These are phyloP conservation scores for Talaromyces sp. DNA, from an alignment of 2,329 filamentous ascomycete genomes.

Conservation along the genomic window DNA sequence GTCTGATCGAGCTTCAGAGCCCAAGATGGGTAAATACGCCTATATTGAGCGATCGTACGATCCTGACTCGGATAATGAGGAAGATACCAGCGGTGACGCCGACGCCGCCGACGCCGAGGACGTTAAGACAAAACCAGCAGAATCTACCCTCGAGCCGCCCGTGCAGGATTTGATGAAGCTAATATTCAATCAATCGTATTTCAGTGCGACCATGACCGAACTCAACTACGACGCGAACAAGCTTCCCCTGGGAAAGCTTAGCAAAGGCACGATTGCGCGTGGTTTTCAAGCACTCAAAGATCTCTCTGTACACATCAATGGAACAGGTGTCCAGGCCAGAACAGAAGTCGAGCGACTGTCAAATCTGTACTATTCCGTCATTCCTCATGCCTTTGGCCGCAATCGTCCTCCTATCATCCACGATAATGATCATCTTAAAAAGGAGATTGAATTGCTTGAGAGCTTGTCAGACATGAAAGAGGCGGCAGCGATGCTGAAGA, in stretches of 20 bases:
- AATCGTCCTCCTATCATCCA: conserved; percentile 64
- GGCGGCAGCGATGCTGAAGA: conserved; percentile 70
- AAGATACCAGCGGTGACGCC: not conserved
- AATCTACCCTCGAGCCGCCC: conserved; percentile 54
- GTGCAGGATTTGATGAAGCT: conserved; percentile 68
- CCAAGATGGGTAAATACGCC: conserved; percentile 61
- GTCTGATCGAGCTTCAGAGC: conserved; percentile 38
- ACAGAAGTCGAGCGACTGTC: conserved; percentile 58
- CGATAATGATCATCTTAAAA: conserved; percentile 55
- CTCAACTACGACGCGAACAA: conserved; percentile 54
- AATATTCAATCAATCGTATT: conserved; percentile 75
- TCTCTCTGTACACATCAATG: conserved; percentile 60
- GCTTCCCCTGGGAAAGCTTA: conserved; percentile 76
- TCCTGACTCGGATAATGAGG: conserved; percentile 47
- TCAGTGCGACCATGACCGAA: conserved; percentile 49
- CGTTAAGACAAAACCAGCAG: conserved; percentile 29
- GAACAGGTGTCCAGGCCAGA: conserved; percentile 47
- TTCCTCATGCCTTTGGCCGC: conserved; percentile 76
- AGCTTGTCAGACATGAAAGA: conserved; percentile 81
- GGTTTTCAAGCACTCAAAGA: conserved; percentile 75
- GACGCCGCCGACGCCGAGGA: conserved; percentile 46
- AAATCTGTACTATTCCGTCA: conserved; percentile 73
- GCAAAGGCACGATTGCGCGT: conserved; percentile 66
- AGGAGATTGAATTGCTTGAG: conserved; percentile 73
- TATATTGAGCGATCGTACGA: conserved; percentile 77